phyloP scores from a whole-genome alignment of 169 alveolate species.

The Eimeria tenella region DNA sequence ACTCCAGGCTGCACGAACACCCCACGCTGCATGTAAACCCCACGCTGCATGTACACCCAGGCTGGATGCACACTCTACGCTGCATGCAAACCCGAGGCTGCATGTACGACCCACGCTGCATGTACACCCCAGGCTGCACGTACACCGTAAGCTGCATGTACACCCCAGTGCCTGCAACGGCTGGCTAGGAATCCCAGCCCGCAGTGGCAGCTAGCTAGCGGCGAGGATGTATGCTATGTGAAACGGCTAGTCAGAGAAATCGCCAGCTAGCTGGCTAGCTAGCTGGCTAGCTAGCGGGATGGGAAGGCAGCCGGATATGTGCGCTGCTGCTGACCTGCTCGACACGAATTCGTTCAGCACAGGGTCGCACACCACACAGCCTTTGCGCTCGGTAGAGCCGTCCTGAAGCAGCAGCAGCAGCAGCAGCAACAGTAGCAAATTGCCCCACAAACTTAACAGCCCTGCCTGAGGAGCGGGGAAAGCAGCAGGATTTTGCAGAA shows the following conservation, averaged over 20 bases:
- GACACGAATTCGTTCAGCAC: slow-evolving; percentile 63
- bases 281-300: neutral
- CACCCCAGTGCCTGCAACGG: too few species aligned
- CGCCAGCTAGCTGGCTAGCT: neutral
- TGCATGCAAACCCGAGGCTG: neutral
- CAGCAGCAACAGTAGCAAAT: slow-evolving; percentile 6
- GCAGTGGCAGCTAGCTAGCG: neutral
- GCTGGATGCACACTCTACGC: neutral
- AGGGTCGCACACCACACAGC: slow-evolving; percentile 77
- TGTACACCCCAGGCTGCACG: neutral
- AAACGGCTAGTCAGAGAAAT: neutral
- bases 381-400: slow-evolving; percentile 31
- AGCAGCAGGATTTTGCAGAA: neutral
- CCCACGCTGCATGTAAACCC: neutral
- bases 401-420: slow-evolving; percentile 32
- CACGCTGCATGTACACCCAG: too few species aligned
- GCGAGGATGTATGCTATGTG: too few species aligned
- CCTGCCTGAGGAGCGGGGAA: neutral
- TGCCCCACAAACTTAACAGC: neutral
- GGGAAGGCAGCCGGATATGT: neutral
- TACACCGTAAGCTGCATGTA: too few species aligned
- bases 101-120: neutral
- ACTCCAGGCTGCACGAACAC: neutral
- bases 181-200: neutral
- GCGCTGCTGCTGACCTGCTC: slow-evolving; percentile 22